Evolutionary conservation across 1,139 yeast genomes (phyloP).

Genomic region (Wickerhamiella pararugosa): DNA sequence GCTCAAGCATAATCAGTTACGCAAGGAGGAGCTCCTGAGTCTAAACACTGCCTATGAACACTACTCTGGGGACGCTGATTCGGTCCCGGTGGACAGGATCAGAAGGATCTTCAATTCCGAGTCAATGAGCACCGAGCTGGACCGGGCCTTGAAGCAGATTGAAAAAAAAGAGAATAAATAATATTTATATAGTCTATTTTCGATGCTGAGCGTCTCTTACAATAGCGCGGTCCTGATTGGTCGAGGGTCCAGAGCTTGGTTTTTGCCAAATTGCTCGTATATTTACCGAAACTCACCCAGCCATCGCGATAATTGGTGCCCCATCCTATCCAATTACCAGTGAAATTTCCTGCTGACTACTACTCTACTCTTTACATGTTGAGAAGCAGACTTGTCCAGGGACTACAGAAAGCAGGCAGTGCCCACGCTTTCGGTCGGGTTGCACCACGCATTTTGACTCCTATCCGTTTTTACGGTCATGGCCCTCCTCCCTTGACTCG

Average conservation of each 20-base stretch:
- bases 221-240: too few species aligned
- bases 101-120: conserved; percentile 8
- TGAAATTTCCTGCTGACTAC: too few species aligned
- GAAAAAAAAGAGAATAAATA: neutral
- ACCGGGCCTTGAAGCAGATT: conserved; percentile 8
- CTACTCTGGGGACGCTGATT: neutral
- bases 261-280: too few species aligned
- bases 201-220: too few species aligned
- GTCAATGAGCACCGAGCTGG: conserved; percentile 10
- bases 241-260: too few species aligned
- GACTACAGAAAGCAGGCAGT: too few species aligned
- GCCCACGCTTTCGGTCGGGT: too few species aligned
- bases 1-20: conserved; percentile 20
- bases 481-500: conserved; percentile 26
- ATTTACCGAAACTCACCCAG: too few species aligned
- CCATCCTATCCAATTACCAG: too few species aligned
- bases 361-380: too few species aligned
- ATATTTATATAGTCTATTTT: neutral
- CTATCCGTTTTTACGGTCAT: conserved; percentile 19
- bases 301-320: too few species aligned
- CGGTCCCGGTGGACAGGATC: conserved; percentile 7
- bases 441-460: neutral
- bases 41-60: conserved; percentile 6
- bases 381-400: too few species aligned
- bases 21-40: conserved; percentile 4